Percentiles rank a stretch among this genome's conserved stretches.
These are phyloP conservation scores for Coemansia sp. DNA, from an alignment of 192 early-diverging fungal genomes.

Conservation along the genomic window DNA sequence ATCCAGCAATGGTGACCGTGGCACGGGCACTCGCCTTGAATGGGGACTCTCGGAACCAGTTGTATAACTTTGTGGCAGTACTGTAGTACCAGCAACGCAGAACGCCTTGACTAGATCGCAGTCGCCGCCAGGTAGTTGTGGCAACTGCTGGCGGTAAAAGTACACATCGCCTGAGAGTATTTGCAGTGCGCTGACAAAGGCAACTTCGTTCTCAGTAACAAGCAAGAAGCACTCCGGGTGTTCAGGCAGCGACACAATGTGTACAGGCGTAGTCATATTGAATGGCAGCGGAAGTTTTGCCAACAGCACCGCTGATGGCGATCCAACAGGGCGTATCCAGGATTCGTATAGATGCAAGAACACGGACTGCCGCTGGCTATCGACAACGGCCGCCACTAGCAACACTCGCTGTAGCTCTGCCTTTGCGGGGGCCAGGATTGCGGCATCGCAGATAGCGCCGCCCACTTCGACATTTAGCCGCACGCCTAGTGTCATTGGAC, in stretches of 20 bases:
- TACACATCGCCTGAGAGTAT: slow-evolving; percentile 49
- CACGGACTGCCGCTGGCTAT: slow-evolving; percentile 14
- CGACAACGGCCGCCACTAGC: slow-evolving; percentile 35
- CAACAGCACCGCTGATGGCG: slow-evolving; percentile 5
- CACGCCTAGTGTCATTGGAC: background rate
- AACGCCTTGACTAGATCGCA: slow-evolving; percentile 20
- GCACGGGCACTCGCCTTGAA: background rate
- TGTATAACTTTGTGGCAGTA: background rate
- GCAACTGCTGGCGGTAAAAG: slow-evolving; percentile 26
- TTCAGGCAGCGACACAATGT: slow-evolving; percentile 34
- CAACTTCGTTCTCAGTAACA: slow-evolving; percentile 16
- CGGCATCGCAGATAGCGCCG: slow-evolving; percentile 40
- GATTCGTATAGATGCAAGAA: slow-evolving; percentile 40
- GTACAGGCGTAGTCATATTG: slow-evolving; percentile 25
- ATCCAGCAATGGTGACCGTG: background rate
- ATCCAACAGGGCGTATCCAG: slow-evolving; percentile 11
- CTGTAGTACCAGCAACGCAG: slow-evolving; percentile 28
- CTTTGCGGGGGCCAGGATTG: slow-evolving; percentile 22
- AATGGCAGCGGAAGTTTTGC: slow-evolving; percentile 45
- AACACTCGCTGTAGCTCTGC: slow-evolving; percentile 32
- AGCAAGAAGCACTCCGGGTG: slow-evolving; percentile 42
- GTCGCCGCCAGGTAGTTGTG: background rate
- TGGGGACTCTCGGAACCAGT: background rate
- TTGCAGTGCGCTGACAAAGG: slow-evolving; percentile 38
- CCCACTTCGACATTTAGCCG: slow-evolving; percentile 8